phyloP scores from a whole-genome alignment of 2,329 filamentous ascomycete genomes.

The Amesomyces nigricolor region DNA sequence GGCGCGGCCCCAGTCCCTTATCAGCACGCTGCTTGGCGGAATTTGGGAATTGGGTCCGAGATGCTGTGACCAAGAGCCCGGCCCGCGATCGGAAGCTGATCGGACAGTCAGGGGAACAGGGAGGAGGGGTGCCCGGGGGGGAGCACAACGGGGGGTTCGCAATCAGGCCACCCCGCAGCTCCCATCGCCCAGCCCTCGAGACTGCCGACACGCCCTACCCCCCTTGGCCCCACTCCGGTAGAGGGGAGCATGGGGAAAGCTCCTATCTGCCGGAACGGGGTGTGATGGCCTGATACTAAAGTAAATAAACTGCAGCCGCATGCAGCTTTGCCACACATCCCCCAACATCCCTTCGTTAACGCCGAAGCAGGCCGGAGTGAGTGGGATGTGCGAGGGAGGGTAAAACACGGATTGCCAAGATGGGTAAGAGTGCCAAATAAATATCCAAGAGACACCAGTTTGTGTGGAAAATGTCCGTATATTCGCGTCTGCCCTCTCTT shows the following conservation, averaged over 20 bases:
- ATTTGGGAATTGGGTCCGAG: neutral
- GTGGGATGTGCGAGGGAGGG: neutral
- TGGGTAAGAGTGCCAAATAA: too few relatives aligned
- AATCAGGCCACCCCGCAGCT: neutral
- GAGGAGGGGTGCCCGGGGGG: neutral
- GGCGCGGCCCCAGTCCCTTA: neutral
- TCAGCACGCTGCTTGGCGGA: neutral
- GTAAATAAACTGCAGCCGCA: neutral
- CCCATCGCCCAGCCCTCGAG: neutral
- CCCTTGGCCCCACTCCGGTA: neutral
- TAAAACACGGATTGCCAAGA: too few relatives aligned
- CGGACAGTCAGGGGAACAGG: too few relatives aligned
- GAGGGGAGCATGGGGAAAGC: neutral
- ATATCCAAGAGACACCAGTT: neutral
- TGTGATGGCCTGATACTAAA: conserved; percentile 4
- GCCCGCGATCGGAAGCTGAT: conserved; percentile 7
- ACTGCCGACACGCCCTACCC: neutral
- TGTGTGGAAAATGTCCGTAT: neutral
- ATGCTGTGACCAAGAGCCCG: neutral
- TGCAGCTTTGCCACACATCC: neutral
- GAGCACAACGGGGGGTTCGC: too few relatives aligned
- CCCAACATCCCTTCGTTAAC: neutral
- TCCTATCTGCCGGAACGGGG: neutral
- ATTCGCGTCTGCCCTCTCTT: neutral
- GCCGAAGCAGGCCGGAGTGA: neutral